Evolutionary conservation across 1,284 basidiomycete species (phyloP), one percentile per base, ranked within the genome.

Genomic region (Irpex sp.): DNA sequence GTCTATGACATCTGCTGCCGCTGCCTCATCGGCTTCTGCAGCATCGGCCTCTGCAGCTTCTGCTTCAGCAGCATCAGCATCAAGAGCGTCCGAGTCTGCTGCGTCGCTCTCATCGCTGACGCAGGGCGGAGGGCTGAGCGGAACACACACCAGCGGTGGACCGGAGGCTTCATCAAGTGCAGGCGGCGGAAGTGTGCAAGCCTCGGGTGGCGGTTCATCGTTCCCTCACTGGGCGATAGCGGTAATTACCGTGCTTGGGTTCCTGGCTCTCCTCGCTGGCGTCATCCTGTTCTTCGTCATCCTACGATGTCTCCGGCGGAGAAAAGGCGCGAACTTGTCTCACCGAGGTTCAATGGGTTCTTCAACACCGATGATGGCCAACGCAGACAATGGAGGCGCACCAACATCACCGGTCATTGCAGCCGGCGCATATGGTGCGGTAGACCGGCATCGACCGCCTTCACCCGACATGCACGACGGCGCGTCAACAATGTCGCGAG

Each of bases 151-250:
- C 60, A 43, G 15, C 60, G 31, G 57, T 39, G 36, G 61, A 13
- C 49, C 43, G 47, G 26, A 64, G 13, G 54, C 65, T 17, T 57
- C 67, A 39, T 51, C 13, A 61, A 54, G 68, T 67, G 49, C 35
- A 51, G 66, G 72, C 54, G 70, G 77, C 13, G 83, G 79, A 36
- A 77, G 66, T 63, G 77, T 91, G 15, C 89, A 91, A 70, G 67
- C 74, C 39, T 67, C 71, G 21, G 64, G 65, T 54, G 72, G 67
- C 54, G 49, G 49, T 17, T 71, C 80, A 4, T 69, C 78, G 21
- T 91, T 94, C 71, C 92, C 92, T 1, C 83, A 84, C 70, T 94
- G 92, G 92, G 93, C 90, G n/a, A 94, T 94, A 66, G 92, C 92
- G 51, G 88, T 93, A 65, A 91, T 94, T 63, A 88, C 89, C 60